Evolutionary conservation across 1,284 basidiomycete genomes (phyloP), one percentile per base, ranked within the genome.

Genomic region (Anthracocystis panici-leucophaei): DNA sequence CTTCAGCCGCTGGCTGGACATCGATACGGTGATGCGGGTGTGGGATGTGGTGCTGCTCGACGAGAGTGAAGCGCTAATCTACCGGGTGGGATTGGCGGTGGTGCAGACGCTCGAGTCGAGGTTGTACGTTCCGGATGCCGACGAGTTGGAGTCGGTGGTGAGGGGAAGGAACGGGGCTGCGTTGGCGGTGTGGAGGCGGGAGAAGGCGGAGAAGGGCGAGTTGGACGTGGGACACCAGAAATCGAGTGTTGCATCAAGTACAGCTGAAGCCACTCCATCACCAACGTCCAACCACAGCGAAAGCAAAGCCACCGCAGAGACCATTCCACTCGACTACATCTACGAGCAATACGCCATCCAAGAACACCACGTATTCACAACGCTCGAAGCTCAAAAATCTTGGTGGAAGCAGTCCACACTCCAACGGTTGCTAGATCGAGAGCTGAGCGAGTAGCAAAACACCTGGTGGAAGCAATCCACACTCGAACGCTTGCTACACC

Each of bases 321-420:
- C 65, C 12, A 31, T 58, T 2, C 82, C 82, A 1, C 21, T 25
- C 2, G 82, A 84, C 65, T 69, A 69, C 65, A 73, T 84, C 52
- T 84, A 82, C 72, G 79, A 79, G 35, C 80, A 82, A 48, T 84
- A 84, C 68, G 65, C 40, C 25, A 77, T 84, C 54, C 64, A 45
- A 21, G 82, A 84, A 52, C 35, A 78, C 12, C 45, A 51, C 29
- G 46, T 84, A 11, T 84, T 83, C 53, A 49, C 55, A 1, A 68
- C 69, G 7, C 67, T 84, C 12, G 66, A 79, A 25, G 78, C 70
- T 11, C 82, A 84, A 63, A 46, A 78, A 6, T 10, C 14, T 4
- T 83, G 80, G 79, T 84, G 82, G 82, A 82, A 80, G 38, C 77
- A 80, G 41, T 68, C 60, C 41, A 83, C 80, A 2, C 45, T 84